Percentiles rank a stretch among this genome's conserved stretches.
Conservation (phyloP, 106 monocot species). For the Acanthochlamys bracteata region DNA sequence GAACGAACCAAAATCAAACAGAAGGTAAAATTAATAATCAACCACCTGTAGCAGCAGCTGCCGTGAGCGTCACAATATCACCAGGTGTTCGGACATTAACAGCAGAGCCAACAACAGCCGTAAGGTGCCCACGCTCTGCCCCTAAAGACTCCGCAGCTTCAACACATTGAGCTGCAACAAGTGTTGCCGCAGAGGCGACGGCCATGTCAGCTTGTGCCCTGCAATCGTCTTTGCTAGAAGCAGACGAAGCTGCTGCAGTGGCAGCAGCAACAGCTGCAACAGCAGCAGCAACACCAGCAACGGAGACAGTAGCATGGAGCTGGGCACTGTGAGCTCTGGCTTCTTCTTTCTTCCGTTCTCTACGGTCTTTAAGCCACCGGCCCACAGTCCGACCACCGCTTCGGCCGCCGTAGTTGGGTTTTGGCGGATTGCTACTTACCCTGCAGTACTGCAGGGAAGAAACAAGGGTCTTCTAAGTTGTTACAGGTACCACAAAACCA, state of each 20-base stretch:
- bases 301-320: conserved; percentile 82
- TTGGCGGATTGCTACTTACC: conserved; percentile 19
- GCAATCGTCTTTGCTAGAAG: conserved; percentile 3
- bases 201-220: conserved; percentile 5
- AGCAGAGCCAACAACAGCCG: conserved; percentile 13
- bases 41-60: conserved; percentile 16
- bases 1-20: background rate
- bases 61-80: conserved; percentile 9
- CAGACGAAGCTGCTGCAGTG: conserved; percentile 2
- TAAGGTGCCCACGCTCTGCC: conserved; percentile 10
- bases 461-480: conserved; percentile 1
- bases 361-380: conserved; percentile 83
- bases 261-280: conserved; percentile 39
- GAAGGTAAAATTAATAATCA: background rate
- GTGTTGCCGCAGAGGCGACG: conserved; percentile 10
- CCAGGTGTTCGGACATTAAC: conserved; percentile 8
- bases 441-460: conserved; percentile 42
- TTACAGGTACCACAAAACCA: background rate
- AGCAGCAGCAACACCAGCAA: conserved; percentile 80
- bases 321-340: conserved; percentile 81
- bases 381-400: conserved; percentile 51
- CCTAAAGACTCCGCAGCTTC: conserved; percentile 9
- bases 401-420: conserved; percentile 14
- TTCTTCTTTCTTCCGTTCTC: conserved; percentile 88
- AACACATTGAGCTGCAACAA: conserved; percentile 14